Conservation (phyloP, 2,329 filamentous ascomycete species). For the Fusarium scirpi region DNA sequence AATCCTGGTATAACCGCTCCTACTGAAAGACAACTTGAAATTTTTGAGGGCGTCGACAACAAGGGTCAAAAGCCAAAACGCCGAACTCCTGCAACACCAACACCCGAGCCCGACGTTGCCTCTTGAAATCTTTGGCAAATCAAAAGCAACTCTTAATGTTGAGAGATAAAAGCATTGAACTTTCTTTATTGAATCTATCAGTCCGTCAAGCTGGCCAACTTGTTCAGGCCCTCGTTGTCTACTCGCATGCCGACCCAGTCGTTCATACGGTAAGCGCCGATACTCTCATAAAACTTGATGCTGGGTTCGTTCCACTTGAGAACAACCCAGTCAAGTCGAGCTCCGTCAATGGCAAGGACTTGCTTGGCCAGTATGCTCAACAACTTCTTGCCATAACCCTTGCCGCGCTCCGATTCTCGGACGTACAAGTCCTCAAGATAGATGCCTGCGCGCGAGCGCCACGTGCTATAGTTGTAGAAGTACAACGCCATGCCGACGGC, state of each 20-base stretch:
- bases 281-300: slow-evolving; percentile 84
- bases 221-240: slow-evolving; percentile 72
- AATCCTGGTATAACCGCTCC: slow-evolving; percentile 43
- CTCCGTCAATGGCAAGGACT: slow-evolving; percentile 77
- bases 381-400: slow-evolving; percentile 83
- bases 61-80: slow-evolving; percentile 36
- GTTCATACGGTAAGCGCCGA: slow-evolving; percentile 74
- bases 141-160: not conserved
- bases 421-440: slow-evolving; percentile 97
- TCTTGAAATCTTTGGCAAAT: not conserved
- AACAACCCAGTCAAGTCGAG: slow-evolving; percentile 88
- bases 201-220: slow-evolving; percentile 64
- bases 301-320: slow-evolving; percentile 94
- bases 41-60: slow-evolving; percentile 63
- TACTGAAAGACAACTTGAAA: slow-evolving; percentile 52
- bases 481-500: slow-evolving; percentile 85
- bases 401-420: slow-evolving; percentile 73
- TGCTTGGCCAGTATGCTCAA: slow-evolving; percentile 83
- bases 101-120: slow-evolving; percentile 28
- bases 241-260: slow-evolving; percentile 83
- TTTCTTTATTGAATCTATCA: slow-evolving; percentile 31
- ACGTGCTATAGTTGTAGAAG: slow-evolving; percentile 97
- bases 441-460: slow-evolving; percentile 87
- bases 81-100: slow-evolving; percentile 26
- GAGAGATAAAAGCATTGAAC: not conserved